A percentile compares a stretch with the other conserved stretches of the same genome.
phyloP scores from a whole-genome alignment of 768 basidiomycete genomes.

The Russula sp. region DNA sequence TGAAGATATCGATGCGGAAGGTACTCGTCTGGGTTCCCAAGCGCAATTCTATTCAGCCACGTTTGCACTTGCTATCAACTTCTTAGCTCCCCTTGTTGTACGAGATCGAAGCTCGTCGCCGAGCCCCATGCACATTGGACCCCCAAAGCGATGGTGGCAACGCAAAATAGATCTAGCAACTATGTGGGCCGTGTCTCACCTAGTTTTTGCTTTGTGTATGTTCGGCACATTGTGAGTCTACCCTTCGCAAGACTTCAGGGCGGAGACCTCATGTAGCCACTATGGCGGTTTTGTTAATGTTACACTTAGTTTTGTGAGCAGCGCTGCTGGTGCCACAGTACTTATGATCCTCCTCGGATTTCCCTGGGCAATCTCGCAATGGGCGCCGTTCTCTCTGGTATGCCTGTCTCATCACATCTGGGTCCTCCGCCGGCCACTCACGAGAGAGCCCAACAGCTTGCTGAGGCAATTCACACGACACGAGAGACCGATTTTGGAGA shows the following conservation, averaged over 20 bases:
- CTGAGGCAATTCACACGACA: constrained; percentile 76
- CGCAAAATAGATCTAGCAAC: constrained; percentile 52
- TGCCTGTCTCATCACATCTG: constrained; percentile 23
- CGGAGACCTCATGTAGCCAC: background rate
- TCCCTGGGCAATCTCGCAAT: constrained; percentile 88
- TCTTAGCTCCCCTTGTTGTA: constrained; percentile 65
- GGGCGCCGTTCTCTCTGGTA: constrained; percentile 90
- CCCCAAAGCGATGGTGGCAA: constrained; percentile 16
- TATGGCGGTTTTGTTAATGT: background rate
- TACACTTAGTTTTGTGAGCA: constrained; percentile 55
- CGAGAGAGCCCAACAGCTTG: constrained; percentile 37
- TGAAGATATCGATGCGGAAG: constrained; percentile 48
- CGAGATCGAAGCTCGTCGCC: background rate
- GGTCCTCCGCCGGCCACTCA: background rate
- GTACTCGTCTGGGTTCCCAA: constrained; percentile 75
- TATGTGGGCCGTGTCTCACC: constrained; percentile 74
- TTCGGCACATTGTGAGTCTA: constrained; percentile 69
- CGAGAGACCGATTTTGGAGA: constrained; percentile 27
- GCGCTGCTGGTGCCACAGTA: constrained; percentile 61
- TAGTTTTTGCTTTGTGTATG: constrained; percentile 72
- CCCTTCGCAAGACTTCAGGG: background rate
- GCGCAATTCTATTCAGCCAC: constrained; percentile 76
- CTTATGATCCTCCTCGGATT: constrained; percentile 78
- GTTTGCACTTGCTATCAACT: constrained; percentile 56
- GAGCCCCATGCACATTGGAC: background rate